A percentile compares a stretch with the other conserved stretches of the same genome.
Evolutionary conservation across 345 rosid genomes (phyloP).

Genomic region (Brassica cretica): DNA sequence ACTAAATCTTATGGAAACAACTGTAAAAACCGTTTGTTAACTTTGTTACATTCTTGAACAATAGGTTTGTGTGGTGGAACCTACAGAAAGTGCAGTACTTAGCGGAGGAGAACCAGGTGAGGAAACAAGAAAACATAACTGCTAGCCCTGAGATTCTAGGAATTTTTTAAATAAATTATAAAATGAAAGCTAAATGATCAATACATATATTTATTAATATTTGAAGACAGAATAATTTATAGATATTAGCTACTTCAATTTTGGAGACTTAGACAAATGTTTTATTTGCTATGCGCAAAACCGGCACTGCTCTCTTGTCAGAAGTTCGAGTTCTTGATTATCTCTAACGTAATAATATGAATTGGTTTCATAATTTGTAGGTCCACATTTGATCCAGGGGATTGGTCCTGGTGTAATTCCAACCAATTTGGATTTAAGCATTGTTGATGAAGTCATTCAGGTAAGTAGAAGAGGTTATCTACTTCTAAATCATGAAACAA

Average conservation of each 20-base stretch:
- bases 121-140: neutral
- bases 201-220: no score
- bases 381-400: slow-evolving; percentile 63
- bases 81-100: slow-evolving; percentile 39
- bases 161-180: no score
- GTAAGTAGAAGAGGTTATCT: slow-evolving; percentile 41
- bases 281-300: no score
- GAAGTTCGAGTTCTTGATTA: neutral
- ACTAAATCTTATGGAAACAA: neutral
- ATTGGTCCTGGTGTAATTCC: slow-evolving; percentile 85
- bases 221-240: no score
- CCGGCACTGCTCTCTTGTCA: neutral
- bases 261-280: neutral
- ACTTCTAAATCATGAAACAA: neutral
- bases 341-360: neutral
- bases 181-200: neutral
- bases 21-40: neutral
- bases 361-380: slow-evolving; percentile 22
- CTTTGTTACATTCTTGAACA: slow-evolving; percentile 5
- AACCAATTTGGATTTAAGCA: slow-evolving; percentile 63
- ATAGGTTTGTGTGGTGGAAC: slow-evolving; percentile 42
- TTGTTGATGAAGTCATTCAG: slow-evolving; percentile 76
- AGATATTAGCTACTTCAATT: neutral
- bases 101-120: slow-evolving; percentile 41
- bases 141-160: neutral